Conservation (phyloP, 169 alveolate genomes). For the Eimeria acervulina region DNA sequence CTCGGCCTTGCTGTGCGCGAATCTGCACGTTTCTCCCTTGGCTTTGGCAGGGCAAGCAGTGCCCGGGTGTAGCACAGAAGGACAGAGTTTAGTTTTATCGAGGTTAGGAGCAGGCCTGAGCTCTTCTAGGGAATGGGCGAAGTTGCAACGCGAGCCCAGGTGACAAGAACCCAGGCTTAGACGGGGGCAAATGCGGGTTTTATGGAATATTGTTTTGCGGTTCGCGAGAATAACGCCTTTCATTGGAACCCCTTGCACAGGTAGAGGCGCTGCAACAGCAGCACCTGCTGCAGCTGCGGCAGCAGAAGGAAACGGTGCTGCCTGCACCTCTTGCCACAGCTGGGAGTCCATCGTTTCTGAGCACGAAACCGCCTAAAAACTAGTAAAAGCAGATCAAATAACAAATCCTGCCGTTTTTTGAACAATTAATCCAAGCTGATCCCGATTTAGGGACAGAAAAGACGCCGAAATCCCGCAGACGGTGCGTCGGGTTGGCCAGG, state of each 20-base stretch:
- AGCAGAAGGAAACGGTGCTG: not conserved
- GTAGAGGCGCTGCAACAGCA: not conserved
- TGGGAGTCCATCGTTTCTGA: constrained; percentile 38
- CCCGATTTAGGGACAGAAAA: constrained; percentile 50
- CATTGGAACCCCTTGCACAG: constrained; percentile 59
- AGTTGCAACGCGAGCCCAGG: constrained; percentile 56
- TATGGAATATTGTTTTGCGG: constrained; percentile 67
- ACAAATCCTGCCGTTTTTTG: constrained; percentile 34
- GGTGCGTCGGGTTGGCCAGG: constrained; percentile 6
- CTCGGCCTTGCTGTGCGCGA: constrained; percentile 75
- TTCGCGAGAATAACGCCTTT: constrained; percentile 76
- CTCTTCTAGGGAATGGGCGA: constrained; percentile 65
- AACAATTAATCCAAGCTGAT: not conserved
- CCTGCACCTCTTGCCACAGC: constrained; percentile 50
- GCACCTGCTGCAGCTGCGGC: not conserved
- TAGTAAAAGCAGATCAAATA: not conserved
- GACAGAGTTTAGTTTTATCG: constrained; percentile 73
- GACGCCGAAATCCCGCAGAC: constrained; percentile 35
- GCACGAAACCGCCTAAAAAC: not conserved
- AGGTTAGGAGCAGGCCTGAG: constrained; percentile 73
- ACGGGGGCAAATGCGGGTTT: constrained; percentile 80
- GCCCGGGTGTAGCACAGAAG: constrained; percentile 58
- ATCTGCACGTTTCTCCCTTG: constrained; percentile 47
- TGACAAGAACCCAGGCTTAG: constrained; percentile 39
- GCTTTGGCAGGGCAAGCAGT: constrained; percentile 40